Base-by-base conservation (phyloP, 495 filamentous ascomycete genomes). In the Hypoxylon cercidicola region DNA sequence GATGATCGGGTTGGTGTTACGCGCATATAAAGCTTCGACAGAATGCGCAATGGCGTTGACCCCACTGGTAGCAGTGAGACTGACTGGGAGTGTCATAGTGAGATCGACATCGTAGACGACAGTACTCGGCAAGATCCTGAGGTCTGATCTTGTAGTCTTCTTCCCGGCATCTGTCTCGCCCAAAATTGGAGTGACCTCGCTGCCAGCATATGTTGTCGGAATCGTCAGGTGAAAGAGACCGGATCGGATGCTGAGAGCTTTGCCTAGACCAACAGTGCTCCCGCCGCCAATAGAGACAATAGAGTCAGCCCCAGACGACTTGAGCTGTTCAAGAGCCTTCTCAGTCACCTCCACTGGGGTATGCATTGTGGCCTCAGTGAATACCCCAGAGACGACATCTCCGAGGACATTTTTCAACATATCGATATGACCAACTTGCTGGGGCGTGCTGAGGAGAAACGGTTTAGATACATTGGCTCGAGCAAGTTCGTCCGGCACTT, bases 71-170 rank as follows among this genome's bases (percentile, higher is more conserved):
- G 84, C 82, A 55, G 81, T 87, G 78, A 89, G 81, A 0, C 73
- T 74, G 1, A 76, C 72, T 0, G 87, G 87, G n/a, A 90, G 75
- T 1, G 85, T 86, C 83, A 89, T 84, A 0, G 87, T 89, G 47
- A 89, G 73, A 60, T 89, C 84, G 4, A 89, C 86, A 78, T 90
- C 87, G 72, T 90, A 90, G 28, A 90, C 87, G 11, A 89, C 87
- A 7, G 86, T 85, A 10, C 81, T 83, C 0, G 87, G 88, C 45
- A 89, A 71, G 60, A 90, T 90, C 71, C 84, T 86, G 0, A 84
- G 84, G 68, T 89, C 87, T 8, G 79, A 82, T n/a, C 83, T 76
- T 32, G 88, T 89, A 58, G 84, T 88, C 75, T 90, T 90, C 69
- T 81, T 65, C 1, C 87, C 87, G 52, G 85, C 79, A 40, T 80